Percentiles rank a stretch among this genome's conserved stretches.
Evolutionary conservation across 257 asterid species (phyloP).

Genomic region (Galeopsis tetrahit): DNA sequence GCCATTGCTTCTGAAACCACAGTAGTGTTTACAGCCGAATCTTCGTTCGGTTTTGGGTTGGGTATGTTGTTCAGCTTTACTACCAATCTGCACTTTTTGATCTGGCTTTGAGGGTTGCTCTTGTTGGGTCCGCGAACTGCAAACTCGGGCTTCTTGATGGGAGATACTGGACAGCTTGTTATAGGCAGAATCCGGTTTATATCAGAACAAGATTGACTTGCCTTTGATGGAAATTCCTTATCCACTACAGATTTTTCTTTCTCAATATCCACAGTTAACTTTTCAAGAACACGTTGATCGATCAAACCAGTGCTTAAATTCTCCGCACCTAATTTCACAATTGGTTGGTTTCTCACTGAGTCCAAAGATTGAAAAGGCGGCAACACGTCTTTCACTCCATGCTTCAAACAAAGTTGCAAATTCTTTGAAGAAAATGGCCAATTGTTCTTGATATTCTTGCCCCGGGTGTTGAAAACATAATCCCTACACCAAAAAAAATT

Average conservation of each 20-base stretch:
- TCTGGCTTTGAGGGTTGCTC: slow-evolving; percentile 40
- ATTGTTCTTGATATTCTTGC: slow-evolving; percentile 66
- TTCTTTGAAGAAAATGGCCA: slow-evolving; percentile 93
- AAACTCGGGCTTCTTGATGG: slow-evolving; percentile 35
- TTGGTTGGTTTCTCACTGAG: slow-evolving; percentile 45
- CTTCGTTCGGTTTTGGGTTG: slow-evolving; percentile 52
- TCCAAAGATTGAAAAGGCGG: slow-evolving; percentile 81
- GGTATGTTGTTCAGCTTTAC: slow-evolving; percentile 49
- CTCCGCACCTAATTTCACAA: slow-evolving; percentile 34
- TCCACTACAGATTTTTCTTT: slow-evolving; percentile 48
- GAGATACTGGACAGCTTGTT: slow-evolving; percentile 35
- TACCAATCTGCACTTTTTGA: slow-evolving; percentile 65
- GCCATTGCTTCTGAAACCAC: slow-evolving; percentile 72
- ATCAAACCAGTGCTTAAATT: slow-evolving; percentile 29
- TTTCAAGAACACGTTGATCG: slow-evolving; percentile 32
- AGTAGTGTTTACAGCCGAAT: slow-evolving; percentile 40
- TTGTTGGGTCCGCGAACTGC: slow-evolving; percentile 39
- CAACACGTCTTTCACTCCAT: slow-evolving; percentile 71
- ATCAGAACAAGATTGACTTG: slow-evolving; percentile 50
- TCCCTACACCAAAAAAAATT: slow-evolving; percentile 59
- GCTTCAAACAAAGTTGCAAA: slow-evolving; percentile 76
- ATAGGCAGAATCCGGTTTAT: slow-evolving; percentile 45
- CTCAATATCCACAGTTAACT: slow-evolving; percentile 36
- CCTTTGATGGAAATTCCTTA: slow-evolving; percentile 43
- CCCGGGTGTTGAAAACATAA: slow-evolving; percentile 69